Evolutionary conservation across 2,329 filamentous ascomycete genomes (phyloP).

Genomic region (Fusarium citri): DNA sequence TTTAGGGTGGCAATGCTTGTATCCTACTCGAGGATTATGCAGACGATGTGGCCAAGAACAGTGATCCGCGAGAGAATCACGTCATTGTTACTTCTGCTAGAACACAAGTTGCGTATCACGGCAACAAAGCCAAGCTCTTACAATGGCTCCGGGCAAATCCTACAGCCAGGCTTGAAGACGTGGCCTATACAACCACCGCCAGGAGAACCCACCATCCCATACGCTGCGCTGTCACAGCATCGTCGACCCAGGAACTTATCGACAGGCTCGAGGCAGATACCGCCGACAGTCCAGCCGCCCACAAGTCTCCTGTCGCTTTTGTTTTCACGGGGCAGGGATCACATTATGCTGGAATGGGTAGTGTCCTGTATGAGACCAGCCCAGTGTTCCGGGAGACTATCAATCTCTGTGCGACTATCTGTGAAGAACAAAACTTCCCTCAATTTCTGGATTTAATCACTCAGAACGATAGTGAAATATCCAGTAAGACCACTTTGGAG

Average conservation of each 20-base stretch:
- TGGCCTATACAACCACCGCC: conserved; percentile 61
- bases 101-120: conserved; percentile 36
- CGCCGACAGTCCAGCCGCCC: neutral
- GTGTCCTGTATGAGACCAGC: conserved; percentile 48
- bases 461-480: conserved; percentile 43
- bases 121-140: conserved; percentile 47
- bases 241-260: neutral
- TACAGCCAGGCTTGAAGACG: conserved; percentile 55
- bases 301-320: conserved; percentile 45
- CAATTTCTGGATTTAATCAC: conserved; percentile 56
- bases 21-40: conserved; percentile 69
- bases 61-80: conserved; percentile 54
- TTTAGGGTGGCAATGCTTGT: conserved; percentile 75
- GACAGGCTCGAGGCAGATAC: neutral
- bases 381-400: conserved; percentile 50
- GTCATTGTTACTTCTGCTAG: conserved; percentile 23
- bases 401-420: conserved; percentile 32
- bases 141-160: conserved; percentile 56
- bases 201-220: conserved; percentile 28
- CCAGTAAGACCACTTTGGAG: conserved; percentile 25
- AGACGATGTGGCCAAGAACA: conserved; percentile 51
- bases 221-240: neutral
- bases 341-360: conserved; percentile 45
- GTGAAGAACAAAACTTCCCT: conserved; percentile 48
- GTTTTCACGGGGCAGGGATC: conserved; percentile 60